Evolutionary conservation across 2,329 filamentous ascomycete species (phyloP).

Genomic region (Monosporascus sp.): DNA sequence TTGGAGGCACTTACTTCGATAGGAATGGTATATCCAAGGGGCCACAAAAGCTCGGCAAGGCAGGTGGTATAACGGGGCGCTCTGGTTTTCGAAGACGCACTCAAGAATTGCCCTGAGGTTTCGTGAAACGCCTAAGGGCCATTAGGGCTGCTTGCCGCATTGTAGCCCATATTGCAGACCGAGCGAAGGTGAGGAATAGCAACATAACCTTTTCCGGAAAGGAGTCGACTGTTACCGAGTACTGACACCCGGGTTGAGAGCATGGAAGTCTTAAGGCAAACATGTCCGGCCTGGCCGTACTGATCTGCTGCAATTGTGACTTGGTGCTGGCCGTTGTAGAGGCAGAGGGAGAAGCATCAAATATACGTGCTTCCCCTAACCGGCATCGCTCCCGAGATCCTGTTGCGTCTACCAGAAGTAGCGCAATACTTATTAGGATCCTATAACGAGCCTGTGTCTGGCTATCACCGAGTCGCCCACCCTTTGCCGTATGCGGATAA

Average conservation of each 20-base stretch:
- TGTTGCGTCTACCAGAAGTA: background rate
- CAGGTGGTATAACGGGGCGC: background rate
- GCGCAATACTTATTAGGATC: background rate
- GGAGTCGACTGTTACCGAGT: background rate
- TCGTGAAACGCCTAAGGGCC: background rate
- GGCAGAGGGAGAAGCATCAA: background rate
- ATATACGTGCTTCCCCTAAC: background rate
- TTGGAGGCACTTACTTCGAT: background rate
- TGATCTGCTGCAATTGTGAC: background rate
- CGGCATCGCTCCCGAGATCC: background rate
- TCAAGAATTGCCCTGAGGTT: background rate
- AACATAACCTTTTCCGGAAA: background rate
- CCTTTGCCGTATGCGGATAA: background rate
- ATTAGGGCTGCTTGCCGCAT: background rate
- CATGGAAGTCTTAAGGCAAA: background rate
- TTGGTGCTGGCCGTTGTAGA: background rate
- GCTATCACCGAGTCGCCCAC: background rate
- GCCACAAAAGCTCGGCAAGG: background rate
- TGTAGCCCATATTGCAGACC: background rate
- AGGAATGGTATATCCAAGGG: background rate
- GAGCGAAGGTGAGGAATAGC: too few relatives aligned
- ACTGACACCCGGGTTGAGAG: background rate
- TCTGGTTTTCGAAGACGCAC: background rate
- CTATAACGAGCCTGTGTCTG: background rate
- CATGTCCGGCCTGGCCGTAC: background rate